Percentiles rank a stretch among this genome's conserved stretches.
Conservation (phyloP, 768 basidiomycete species). For the Coprinellus micaceus region DNA sequence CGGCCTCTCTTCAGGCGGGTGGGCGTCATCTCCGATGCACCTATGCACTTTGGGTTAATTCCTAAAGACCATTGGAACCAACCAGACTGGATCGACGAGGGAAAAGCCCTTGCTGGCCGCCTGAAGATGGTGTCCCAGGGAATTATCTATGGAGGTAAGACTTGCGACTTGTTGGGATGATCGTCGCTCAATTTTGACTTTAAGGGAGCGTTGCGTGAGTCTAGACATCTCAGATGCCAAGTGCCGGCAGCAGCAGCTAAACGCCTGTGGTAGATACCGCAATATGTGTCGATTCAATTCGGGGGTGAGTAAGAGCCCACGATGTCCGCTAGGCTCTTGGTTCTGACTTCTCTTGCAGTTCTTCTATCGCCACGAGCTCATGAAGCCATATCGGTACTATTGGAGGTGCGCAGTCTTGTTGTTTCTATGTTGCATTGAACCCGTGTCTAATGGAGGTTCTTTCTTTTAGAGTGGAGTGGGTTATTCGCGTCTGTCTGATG, state of each 20-base stretch:
- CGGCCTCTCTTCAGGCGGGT: constrained; percentile 38
- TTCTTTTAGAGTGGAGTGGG: constrained; percentile 66
- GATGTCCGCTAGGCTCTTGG: background rate
- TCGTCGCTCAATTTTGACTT: constrained; percentile 3
- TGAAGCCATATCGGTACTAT: constrained; percentile 78
- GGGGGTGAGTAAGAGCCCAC: constrained; percentile 54
- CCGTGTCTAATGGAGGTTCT: background rate
- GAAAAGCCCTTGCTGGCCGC: constrained; percentile 54
- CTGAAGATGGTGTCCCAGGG: constrained; percentile 59
- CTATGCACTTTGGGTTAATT: constrained; percentile 68
- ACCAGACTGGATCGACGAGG: constrained; percentile 78
- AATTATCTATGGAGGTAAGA: constrained; percentile 58
- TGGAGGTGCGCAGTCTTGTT: constrained; percentile 48
- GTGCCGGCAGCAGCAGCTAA: background rate
- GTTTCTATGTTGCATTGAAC: background rate
- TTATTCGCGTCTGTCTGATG: constrained; percentile 7
- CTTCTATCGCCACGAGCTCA: constrained; percentile 78
- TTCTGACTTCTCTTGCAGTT: constrained; percentile 40
- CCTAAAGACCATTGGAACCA: constrained; percentile 75
- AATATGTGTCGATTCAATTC: constrained; percentile 98
- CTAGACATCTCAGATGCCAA: background rate
- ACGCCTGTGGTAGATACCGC: constrained; percentile 53
- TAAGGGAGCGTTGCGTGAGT: constrained; percentile 74
- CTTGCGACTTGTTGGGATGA: background rate
- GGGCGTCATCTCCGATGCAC: constrained; percentile 51